Evolutionary conservation across 371 early-diverging fungal species (phyloP).

Genomic region (Coemansia linderi): DNA sequence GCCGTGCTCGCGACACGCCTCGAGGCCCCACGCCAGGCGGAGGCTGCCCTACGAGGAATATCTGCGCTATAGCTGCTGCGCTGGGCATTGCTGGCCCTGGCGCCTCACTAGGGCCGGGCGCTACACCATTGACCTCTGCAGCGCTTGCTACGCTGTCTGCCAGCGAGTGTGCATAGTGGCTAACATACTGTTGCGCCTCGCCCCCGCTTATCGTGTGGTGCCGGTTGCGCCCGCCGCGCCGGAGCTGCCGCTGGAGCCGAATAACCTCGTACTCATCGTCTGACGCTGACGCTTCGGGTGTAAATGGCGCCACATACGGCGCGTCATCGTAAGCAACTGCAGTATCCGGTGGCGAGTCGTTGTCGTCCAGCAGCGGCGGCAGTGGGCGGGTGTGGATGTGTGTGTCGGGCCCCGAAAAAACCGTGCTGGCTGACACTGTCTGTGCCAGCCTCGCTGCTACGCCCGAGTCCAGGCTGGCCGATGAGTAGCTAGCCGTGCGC

Average conservation of each 20-base stretch:
- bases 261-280: slow-evolving; percentile 1
- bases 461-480: not conserved
- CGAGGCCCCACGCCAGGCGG: not conserved
- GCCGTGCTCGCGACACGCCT: slow-evolving; percentile 23
- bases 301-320: not conserved
- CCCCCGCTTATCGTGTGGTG: slow-evolving; percentile 1
- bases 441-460: not conserved
- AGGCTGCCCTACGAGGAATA: slow-evolving; percentile 41
- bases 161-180: not conserved
- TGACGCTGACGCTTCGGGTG: not conserved
- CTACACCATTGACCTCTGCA: slow-evolving; percentile 8
- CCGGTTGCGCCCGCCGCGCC: not conserved
- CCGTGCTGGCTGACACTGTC: not conserved
- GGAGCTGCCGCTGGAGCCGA: not conserved
- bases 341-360: not conserved
- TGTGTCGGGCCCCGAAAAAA: not conserved
- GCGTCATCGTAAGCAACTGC: not conserved
- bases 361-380: not conserved
- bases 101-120: slow-evolving; percentile 5
- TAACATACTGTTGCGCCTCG: not conserved
- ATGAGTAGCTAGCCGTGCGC: slow-evolving; percentile 1
- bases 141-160: not conserved
- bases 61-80: slow-evolving; percentile 33
- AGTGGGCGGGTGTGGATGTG: not conserved
- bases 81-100: slow-evolving; percentile 18